These are phyloP conservation scores for Gastrolobium bilobum DNA, from an alignment of 306 rosid species.

Conservation along the genomic window DNA sequence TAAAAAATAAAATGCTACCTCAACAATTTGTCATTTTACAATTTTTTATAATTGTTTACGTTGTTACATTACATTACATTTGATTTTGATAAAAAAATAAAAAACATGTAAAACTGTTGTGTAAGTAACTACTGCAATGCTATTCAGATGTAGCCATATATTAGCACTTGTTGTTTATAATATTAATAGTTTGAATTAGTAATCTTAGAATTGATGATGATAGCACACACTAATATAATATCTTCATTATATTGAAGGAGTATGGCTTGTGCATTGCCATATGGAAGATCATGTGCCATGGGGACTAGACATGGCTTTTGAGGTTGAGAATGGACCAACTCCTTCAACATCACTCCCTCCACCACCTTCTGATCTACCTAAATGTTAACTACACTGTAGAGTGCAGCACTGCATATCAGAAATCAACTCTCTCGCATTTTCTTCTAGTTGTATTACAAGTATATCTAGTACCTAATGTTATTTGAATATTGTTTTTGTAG, in stretches of 20 bases:
- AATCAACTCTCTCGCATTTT: neutral
- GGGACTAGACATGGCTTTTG: conserved; percentile 66
- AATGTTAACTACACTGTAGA: neutral
- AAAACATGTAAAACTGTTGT: too few relatives aligned
- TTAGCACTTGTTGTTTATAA: too few relatives aligned
- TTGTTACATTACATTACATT: neutral
- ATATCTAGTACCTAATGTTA: neutral
- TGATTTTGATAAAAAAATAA: neutral
- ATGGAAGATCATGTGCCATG: conserved; percentile 62
- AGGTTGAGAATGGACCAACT: conserved; percentile 53
- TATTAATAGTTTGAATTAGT: too few relatives aligned
- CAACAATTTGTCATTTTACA: too few relatives aligned
- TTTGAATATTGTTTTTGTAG: neutral
- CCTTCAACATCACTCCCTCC: conserved; percentile 58
- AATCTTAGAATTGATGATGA: too few relatives aligned
- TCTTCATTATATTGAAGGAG: neutral
- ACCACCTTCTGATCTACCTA: conserved; percentile 71
- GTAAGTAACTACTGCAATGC: too few relatives aligned
- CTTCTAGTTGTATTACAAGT: neutral
- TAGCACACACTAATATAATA: neutral
- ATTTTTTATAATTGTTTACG: too few relatives aligned
- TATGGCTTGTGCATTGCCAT: conserved; percentile 77
- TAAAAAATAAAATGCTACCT: too few relatives aligned
- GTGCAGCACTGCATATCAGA: neutral
- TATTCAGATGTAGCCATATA: too few relatives aligned